Conservation (phyloP, 164 flowering plant genomes). For the Magnolia kwangsiensis region DNA sequence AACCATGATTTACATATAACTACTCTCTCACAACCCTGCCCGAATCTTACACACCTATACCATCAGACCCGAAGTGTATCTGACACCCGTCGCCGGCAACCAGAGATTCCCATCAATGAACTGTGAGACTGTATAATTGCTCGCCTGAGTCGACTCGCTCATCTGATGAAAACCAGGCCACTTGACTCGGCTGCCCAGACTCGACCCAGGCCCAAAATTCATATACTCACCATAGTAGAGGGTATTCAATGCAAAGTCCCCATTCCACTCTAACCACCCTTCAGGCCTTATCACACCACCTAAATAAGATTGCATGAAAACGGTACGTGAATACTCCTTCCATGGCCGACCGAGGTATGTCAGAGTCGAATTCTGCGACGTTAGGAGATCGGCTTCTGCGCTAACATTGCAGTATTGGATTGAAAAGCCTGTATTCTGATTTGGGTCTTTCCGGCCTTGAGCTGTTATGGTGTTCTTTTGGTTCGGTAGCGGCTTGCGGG, state of each 20-base stretch:
- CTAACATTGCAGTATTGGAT: slow-evolving; percentile 58
- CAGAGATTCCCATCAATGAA: slow-evolving; percentile 70
- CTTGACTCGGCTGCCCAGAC: slow-evolving; percentile 41
- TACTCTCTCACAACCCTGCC: too few species aligned
- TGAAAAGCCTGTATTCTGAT: slow-evolving; percentile 75
- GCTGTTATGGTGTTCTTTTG: slow-evolving; percentile 78
- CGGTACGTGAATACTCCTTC: slow-evolving; percentile 70
- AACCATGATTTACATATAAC: too few species aligned
- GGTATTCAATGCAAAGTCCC: slow-evolving; percentile 56
- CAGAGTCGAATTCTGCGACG: slow-evolving; percentile 37
- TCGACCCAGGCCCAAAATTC: slow-evolving; percentile 67
- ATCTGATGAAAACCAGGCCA: slow-evolving; percentile 72
- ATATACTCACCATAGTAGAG: slow-evolving; percentile 56
- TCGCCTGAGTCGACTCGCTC: slow-evolving; percentile 36
- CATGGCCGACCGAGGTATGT: slow-evolving; percentile 77
- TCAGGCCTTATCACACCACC: slow-evolving; percentile 48
- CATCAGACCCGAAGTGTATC: slow-evolving; percentile 49
- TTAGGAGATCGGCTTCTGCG: slow-evolving; percentile 47
- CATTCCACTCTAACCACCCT: slow-evolving; percentile 79
- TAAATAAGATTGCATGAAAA: slow-evolving; percentile 53
- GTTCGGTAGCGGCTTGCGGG: slow-evolving; percentile 53
- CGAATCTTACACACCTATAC: not conserved
- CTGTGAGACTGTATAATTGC: slow-evolving; percentile 56
- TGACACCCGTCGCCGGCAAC: slow-evolving; percentile 80
- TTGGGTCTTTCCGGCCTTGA: slow-evolving; percentile 66